Conservation (phyloP, 768 basidiomycete species). For the Saitozyma sp. region DNA sequence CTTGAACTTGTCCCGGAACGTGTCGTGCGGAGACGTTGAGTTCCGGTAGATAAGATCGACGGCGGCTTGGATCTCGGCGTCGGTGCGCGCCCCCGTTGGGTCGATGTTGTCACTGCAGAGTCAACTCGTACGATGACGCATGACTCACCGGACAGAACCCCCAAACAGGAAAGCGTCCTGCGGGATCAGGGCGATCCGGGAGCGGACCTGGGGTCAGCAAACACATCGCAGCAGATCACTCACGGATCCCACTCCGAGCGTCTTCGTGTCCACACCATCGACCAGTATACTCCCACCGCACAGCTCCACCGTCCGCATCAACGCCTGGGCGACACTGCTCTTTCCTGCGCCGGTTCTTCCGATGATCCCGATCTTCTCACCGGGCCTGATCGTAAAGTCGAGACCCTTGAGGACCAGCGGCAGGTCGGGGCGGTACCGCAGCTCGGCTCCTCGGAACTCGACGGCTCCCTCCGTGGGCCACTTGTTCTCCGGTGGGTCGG, state of each 20-base stretch:
- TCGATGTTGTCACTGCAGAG: conserved; percentile 58
- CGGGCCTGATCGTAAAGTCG: conserved; percentile 66
- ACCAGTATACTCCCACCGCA: conserved; percentile 59
- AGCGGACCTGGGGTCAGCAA: conserved; percentile 52
- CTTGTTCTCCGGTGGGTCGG: conserved; percentile 57
- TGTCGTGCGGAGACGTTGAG: conserved; percentile 50
- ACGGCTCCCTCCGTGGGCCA: conserved; percentile 78
- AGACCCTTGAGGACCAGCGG: conserved; percentile 76
- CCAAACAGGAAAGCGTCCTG: conserved; percentile 63
- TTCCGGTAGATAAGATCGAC: conserved; percentile 62
- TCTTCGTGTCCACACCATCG: conserved; percentile 55
- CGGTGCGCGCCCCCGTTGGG: conserved; percentile 60
- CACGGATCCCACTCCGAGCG: conserved; percentile 60
- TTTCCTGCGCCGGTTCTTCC: conserved; percentile 66
- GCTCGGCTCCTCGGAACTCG: conserved; percentile 64
- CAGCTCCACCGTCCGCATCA: conserved; percentile 64
- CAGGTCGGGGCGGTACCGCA: conserved; percentile 72
- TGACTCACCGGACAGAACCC: conserved; percentile 33
- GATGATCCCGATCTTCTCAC: conserved; percentile 76
- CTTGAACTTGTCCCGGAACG: conserved; percentile 63
- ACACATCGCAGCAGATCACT: conserved; percentile 16
- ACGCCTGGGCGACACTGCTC: conserved; percentile 55
- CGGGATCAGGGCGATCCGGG: conserved; percentile 65
- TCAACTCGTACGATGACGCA: neutral
- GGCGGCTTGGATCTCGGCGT: conserved; percentile 65